Evolutionary conservation across 1,284 basidiomycete genomes (phyloP).

Genomic region (Apiotrichum mycotoxinovorans): DNA sequence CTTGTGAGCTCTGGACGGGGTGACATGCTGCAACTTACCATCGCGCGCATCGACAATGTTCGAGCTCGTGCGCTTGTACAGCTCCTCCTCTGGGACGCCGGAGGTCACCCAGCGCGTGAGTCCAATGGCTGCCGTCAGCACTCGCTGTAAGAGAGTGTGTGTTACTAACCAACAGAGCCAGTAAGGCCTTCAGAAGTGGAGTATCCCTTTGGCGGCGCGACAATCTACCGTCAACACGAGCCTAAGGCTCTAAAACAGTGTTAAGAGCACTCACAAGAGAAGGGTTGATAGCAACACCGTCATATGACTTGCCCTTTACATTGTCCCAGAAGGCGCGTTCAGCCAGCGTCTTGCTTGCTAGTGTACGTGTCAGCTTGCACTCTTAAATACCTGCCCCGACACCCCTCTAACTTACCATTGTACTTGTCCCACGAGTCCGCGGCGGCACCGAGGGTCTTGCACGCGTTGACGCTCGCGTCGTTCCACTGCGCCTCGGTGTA

Average conservation of each 20-base stretch:
- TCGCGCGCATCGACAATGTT: constrained; percentile 59
- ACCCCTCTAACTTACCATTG: constrained; percentile 42
- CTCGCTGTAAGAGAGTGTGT: too few species aligned
- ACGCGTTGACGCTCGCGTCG: neutral
- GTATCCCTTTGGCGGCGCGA: neutral
- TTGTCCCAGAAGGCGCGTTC: constrained; percentile 54
- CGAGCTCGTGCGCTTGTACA: constrained; percentile 22
- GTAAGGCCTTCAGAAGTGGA: neutral
- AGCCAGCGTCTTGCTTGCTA: constrained; percentile 60
- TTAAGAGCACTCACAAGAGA: constrained; percentile 50
- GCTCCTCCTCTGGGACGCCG: constrained; percentile 32
- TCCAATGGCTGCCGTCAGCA: neutral
- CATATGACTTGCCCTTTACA: constrained; percentile 56
- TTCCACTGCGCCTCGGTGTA: constrained; percentile 4
- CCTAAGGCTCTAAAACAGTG: constrained; percentile 53
- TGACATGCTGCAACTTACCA: neutral
- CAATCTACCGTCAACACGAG: constrained; percentile 29
- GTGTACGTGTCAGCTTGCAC: neutral
- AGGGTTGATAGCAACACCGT: constrained; percentile 58
- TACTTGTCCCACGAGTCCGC: constrained; percentile 53
- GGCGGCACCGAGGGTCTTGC: constrained; percentile 40
- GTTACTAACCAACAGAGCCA: neutral
- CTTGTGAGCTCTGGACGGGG: neutral
- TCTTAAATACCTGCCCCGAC: too few species aligned
- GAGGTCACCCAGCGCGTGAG: neutral